A percentile compares a stretch with the other conserved stretches of the same genome.
These are phyloP conservation scores for Escovopsis sp. DNA, from an alignment of 2,329 filamentous ascomycete genomes.

Conservation along the genomic window DNA sequence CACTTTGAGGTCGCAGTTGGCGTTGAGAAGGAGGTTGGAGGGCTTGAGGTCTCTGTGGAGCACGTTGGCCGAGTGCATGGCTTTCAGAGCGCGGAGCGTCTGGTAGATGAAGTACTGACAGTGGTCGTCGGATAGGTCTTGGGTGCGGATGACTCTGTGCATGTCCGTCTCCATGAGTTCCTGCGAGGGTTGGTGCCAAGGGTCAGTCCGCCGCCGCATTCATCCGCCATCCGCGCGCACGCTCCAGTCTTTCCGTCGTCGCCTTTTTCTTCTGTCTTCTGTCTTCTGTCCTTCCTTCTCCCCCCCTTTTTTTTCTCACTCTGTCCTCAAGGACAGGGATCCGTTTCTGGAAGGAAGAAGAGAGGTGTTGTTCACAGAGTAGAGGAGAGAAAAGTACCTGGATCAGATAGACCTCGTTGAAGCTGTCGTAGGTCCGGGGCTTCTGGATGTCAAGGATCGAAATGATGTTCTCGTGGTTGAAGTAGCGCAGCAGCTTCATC, in stretches of 20 bases:
- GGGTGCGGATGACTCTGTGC: constrained; percentile 96
- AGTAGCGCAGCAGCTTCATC: constrained; percentile 98
- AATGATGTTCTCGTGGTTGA: constrained; percentile 99
- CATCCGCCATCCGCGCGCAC: background rate
- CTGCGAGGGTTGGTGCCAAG: constrained; percentile 26
- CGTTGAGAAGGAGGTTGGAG: constrained; percentile 90
- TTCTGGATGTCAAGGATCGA: constrained; percentile 99
- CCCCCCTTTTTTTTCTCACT: too few species aligned
- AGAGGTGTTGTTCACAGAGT: background rate
- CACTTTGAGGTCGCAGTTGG: constrained; percentile 97
- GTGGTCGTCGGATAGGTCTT: constrained; percentile 96
- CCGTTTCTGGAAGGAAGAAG: background rate
- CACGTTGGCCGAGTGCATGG: constrained; percentile 98
- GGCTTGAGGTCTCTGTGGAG: constrained; percentile 95
- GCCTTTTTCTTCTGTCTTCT: too few species aligned
- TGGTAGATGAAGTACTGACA: constrained; percentile 99
- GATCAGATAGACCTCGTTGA: constrained; percentile 96
- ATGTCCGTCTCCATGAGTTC: constrained; percentile 99
- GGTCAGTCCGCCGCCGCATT: background rate
- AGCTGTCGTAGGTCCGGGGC: constrained; percentile 86
- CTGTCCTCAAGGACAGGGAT: background rate
- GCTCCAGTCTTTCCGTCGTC: too few species aligned
- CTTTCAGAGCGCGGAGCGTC: constrained; percentile 91
- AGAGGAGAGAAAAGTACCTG: constrained; percentile 46
- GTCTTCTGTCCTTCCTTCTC: too few species aligned